Percentiles rank a stretch among this genome's conserved stretches.
Evolutionary conservation across 2,329 filamentous ascomycete genomes (phyloP).

Genomic region (Kalmusia sp.): DNA sequence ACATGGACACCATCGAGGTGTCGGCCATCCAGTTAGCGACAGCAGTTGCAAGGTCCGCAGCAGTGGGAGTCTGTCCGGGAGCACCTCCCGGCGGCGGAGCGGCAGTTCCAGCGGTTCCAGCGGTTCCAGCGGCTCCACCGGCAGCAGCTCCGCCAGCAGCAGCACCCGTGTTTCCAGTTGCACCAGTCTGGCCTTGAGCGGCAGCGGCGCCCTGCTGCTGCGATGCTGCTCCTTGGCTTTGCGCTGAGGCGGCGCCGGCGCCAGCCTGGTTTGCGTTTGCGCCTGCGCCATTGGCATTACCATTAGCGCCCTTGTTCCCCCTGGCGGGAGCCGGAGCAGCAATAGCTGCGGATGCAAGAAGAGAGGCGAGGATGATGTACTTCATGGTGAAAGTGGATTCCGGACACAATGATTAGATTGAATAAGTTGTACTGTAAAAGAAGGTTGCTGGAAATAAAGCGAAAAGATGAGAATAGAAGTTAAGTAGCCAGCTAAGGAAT

Average conservation of each 20-base stretch:
- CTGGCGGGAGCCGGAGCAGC: conserved; percentile 39
- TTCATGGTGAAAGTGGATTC: conserved; percentile 37
- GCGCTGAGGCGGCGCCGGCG: conserved; percentile 1
- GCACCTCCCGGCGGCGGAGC: conserved; percentile 16
- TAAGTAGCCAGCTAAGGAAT: conserved; percentile 33
- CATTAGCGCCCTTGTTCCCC: conserved; percentile 12
- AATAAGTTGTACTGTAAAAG: conserved; percentile 17
- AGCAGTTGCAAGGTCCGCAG: conserved; percentile 40
- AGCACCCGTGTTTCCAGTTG: background rate
- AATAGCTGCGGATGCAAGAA: conserved; percentile 39
- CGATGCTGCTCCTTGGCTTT: background rate
- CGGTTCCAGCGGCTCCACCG: background rate
- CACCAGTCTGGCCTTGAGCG: background rate
- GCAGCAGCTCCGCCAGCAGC: background rate
- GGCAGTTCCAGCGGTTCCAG: background rate
- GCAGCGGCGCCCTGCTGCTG: background rate
- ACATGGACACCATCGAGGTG: conserved; percentile 48
- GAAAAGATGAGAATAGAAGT: conserved; percentile 27
- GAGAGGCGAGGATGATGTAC: conserved; percentile 43
- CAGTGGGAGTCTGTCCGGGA: conserved; percentile 32
- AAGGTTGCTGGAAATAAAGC: conserved; percentile 15
- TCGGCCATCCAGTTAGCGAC: conserved; percentile 48
- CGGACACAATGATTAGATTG: conserved; percentile 25
- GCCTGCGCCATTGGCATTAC: conserved; percentile 19
- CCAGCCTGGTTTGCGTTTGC: conserved; percentile 9